These are phyloP conservation scores for Kwoniella botswanensis DNA, from an alignment of 768 basidiomycete species.

Conservation along the genomic window DNA sequence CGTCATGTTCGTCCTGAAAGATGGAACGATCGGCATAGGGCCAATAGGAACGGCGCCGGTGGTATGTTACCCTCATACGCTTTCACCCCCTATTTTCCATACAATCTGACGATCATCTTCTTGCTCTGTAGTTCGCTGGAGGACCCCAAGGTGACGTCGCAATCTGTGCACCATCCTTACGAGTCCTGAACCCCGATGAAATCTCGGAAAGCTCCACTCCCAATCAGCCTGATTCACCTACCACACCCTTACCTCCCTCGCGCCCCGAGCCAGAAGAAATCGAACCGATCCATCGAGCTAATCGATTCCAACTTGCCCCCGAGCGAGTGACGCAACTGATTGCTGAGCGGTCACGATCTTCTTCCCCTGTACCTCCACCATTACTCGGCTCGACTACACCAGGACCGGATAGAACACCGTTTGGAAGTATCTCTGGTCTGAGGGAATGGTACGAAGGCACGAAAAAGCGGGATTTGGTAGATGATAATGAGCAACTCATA, in stretches of 20 bases:
- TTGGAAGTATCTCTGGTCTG: conserved; percentile 10
- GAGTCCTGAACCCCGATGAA: conserved; percentile 20
- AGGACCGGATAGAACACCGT: conserved; percentile 5
- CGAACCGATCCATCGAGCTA: conserved; percentile 18
- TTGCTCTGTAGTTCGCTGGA: conserved; percentile 30
- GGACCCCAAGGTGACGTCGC: conserved; percentile 37
- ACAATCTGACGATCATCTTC: too few relatives aligned
- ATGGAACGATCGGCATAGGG: conserved; percentile 51
- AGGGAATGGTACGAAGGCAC: conserved; percentile 23
- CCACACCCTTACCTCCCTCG: background rate
- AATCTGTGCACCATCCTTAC: conserved; percentile 10
- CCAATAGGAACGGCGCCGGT: conserved; percentile 39
- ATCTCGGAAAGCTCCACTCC: background rate
- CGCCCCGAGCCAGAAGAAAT: conserved; percentile 7
- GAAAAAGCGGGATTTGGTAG: conserved; percentile 20
- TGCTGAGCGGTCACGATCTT: conserved; percentile 21
- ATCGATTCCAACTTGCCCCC: conserved; percentile 45
- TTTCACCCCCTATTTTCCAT: too few relatives aligned
- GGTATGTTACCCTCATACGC: too few relatives aligned
- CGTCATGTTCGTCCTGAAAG: conserved; percentile 49
- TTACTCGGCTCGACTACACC: conserved; percentile 1
- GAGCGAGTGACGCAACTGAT: conserved; percentile 26
- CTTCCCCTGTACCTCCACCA: conserved; percentile 17
- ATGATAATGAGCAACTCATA: conserved; percentile 28
- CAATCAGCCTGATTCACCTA: conserved; percentile 9